Conservation (phyloP, 169 alveolate species). For the Cryptosporidium parvum region DNA sequence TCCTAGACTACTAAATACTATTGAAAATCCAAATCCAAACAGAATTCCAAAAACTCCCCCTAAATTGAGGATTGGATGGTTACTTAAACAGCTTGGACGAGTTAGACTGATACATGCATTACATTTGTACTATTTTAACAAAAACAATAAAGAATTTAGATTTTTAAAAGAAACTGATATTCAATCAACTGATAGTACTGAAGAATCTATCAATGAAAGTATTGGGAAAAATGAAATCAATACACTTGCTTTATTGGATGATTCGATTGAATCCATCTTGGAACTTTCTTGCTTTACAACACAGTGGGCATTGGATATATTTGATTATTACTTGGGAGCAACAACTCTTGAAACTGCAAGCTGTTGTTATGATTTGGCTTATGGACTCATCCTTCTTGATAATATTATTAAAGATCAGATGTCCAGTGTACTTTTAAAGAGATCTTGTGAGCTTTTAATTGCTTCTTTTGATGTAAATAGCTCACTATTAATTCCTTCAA, state of each 20-base stretch:
- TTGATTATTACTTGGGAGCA: slow-evolving; percentile 74
- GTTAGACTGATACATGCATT: slow-evolving; percentile 42
- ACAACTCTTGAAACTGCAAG: slow-evolving; percentile 63
- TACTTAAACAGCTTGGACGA: slow-evolving; percentile 57
- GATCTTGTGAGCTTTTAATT: slow-evolving; percentile 49
- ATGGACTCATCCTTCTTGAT: slow-evolving; percentile 30
- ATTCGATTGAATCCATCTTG: slow-evolving; percentile 41
- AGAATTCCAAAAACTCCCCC: slow-evolving; percentile 68
- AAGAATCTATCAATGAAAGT: background rate
- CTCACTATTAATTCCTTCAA: slow-evolving; percentile 24
- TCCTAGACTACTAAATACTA: slow-evolving; percentile 23
- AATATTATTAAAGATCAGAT: slow-evolving; percentile 29
- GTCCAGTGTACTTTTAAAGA: slow-evolving; percentile 34
- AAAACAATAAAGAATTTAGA: background rate
- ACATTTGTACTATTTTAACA: slow-evolving; percentile 12
- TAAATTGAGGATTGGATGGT: slow-evolving; percentile 64
- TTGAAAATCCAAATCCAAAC: slow-evolving; percentile 56
- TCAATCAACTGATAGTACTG: background rate
- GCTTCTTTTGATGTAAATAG: slow-evolving; percentile 71
- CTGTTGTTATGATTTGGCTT: slow-evolving; percentile 67
- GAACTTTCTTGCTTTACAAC: slow-evolving; percentile 65
- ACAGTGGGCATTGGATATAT: slow-evolving; percentile 73
- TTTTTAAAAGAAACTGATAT: background rate
- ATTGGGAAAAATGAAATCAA: slow-evolving; percentile 17
- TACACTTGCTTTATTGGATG: slow-evolving; percentile 42